A percentile compares a stretch with the other conserved stretches of the same genome.
These are phyloP conservation scores for Aspergillus sclerotialis DNA, from an alignment of 2,329 filamentous ascomycete genomes.

Conservation along the genomic window DNA sequence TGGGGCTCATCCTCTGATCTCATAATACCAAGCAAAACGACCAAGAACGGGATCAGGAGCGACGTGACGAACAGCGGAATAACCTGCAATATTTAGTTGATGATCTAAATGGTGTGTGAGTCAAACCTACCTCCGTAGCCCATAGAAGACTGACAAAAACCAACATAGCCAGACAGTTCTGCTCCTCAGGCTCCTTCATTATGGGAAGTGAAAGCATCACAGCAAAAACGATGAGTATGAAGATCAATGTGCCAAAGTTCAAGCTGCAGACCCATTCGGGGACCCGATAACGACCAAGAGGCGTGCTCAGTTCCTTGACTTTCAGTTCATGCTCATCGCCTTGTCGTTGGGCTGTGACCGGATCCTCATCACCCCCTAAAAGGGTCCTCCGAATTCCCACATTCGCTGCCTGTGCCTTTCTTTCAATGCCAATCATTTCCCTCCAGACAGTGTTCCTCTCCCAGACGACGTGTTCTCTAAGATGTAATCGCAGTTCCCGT, in stretches of 20 bases:
- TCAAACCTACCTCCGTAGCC: slow-evolving; percentile 74
- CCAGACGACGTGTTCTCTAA: slow-evolving; percentile 97
- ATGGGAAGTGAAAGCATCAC: slow-evolving; percentile 70
- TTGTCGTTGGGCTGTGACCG: slow-evolving; percentile 64
- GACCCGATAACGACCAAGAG: slow-evolving; percentile 66
- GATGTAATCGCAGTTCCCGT: slow-evolving; percentile 79
- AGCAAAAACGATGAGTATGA: slow-evolving; percentile 66
- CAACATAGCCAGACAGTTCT: slow-evolving; percentile 91
- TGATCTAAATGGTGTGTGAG: neutral
- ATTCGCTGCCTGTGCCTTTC: slow-evolving; percentile 88
- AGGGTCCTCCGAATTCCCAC: slow-evolving; percentile 72
- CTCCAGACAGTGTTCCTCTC: slow-evolving; percentile 98
- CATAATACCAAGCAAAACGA: slow-evolving; percentile 78
- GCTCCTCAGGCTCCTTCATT: slow-evolving; percentile 80
- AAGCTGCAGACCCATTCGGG: slow-evolving; percentile 79
- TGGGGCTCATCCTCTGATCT: slow-evolving; percentile 66
- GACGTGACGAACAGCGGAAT: slow-evolving; percentile 97
- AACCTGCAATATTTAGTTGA: slow-evolving; percentile 46
- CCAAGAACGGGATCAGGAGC: slow-evolving; percentile 85
- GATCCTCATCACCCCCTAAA: slow-evolving; percentile 66
- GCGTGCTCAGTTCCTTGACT: slow-evolving; percentile 68
- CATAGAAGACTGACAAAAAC: slow-evolving; percentile 90
- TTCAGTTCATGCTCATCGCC: slow-evolving; percentile 67
- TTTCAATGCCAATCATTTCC: slow-evolving; percentile 96
- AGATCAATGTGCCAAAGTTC: slow-evolving; percentile 69